Evolutionary conservation across 1,139 yeast species (phyloP), one percentile per base, ranked within the genome.

Genomic region (Taphrina flavorubra): DNA sequence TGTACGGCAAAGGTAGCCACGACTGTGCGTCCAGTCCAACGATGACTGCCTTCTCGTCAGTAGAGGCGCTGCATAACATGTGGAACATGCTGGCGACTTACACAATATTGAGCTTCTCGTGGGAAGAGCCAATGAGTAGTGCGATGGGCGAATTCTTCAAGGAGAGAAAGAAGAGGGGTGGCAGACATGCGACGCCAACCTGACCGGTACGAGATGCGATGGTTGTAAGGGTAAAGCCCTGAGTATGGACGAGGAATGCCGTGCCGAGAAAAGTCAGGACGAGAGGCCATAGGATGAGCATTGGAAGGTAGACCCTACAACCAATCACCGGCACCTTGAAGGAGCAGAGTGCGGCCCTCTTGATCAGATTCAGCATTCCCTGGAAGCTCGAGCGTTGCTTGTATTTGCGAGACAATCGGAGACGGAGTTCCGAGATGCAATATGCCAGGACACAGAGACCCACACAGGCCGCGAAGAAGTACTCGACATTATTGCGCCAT

Each of bases 61-160:
- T 31, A 58, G 10, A 44, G 47, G n/a, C 13, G n/a, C 18, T 16
- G 1, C 18, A n/a, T 6, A 4, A 2, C 47, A n/a, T 1, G 47
- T 10, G 16, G 59, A 55, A n/a, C 51, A 4, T 2, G 36, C 11
- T 3, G 2, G 2, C 1, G 25, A 46, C 53, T 20, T 58, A 58
- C 62, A 86, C 82, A 31, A 84, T 79, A 69, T 86, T 79, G 75
- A 88, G 87, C 58, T 89, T 82, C 1, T 86, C 79, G 73, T 83
- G 83, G 34, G 84, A 81, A 88, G 91, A 87, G 56, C 91, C 89
- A 2, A 91, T 86, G 55, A 86, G 63, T 81, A 84, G 82, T 72
- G 85, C 85, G 74, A 89, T 77, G 65, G 88, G 78, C 75, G 88
- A 89, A 76, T 89, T 89, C 79, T 90, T 81, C 18, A 89, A 89